phyloP scores from a whole-genome alignment of 2,329 filamentous ascomycete species.

The Alternaria sp. region DNA sequence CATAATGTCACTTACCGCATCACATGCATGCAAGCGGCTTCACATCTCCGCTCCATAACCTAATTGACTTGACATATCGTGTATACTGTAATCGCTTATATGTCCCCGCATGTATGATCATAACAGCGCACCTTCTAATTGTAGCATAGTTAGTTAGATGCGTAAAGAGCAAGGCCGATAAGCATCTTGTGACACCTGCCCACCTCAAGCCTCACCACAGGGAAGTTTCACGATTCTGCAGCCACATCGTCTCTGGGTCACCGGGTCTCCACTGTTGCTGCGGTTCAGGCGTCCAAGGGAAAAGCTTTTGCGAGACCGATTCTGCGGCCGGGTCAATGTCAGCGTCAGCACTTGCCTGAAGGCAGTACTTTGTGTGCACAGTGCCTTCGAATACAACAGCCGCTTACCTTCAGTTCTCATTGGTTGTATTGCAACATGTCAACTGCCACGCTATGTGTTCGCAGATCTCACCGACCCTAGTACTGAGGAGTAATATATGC shows the following conservation, averaged over 20 bases:
- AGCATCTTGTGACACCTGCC: not conserved
- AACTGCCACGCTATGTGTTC: not conserved
- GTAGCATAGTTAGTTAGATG: not conserved
- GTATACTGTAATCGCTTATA: not conserved
- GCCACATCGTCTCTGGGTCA: not conserved
- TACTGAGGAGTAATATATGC: not conserved
- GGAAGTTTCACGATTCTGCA: not conserved
- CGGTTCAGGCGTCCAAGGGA: constrained; percentile 8
- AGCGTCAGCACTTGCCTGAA: not conserved
- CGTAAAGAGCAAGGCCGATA: not conserved
- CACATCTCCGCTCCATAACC: not conserved
- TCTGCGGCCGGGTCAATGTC: not conserved
- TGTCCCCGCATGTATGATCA: not conserved
- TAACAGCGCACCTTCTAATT: not conserved
- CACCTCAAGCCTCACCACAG: not conserved
- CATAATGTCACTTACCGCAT: not conserved
- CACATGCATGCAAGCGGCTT: not conserved
- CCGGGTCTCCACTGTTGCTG: constrained; percentile 12
- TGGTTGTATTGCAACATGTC: not conserved
- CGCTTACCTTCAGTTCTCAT: not conserved
- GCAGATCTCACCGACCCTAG: not conserved
- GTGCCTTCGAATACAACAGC: not conserved
- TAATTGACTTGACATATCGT: not conserved
- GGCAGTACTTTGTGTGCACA: not conserved
- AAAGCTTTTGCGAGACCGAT: constrained; percentile 2